Evolutionary conservation across 2,329 filamentous ascomycete genomes (phyloP), one percentile per base, ranked within the genome.

Genomic region (Alternaria arborescens): DNA sequence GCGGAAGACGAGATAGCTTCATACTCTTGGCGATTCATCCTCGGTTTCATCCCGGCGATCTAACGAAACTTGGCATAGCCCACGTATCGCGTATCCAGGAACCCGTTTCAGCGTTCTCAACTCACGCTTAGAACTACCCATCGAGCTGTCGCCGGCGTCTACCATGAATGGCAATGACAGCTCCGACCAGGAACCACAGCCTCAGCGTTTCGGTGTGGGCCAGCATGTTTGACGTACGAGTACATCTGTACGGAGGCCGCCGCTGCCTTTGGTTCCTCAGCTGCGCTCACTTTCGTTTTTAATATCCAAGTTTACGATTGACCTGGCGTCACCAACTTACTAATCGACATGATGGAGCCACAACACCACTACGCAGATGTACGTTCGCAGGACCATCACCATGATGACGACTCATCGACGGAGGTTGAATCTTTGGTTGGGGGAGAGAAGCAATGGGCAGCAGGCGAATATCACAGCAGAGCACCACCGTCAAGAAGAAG

Each of bases 361-460:
- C 64, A 70, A 61, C 73, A 75, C 56, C 62, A 71, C 11, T 77
- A 77, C 62, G 69, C 71, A 55, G 64, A 74, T 44, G 63, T 77
- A 34, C 65, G 61, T 8, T 55, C 61, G 12, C 59, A 66, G 16
- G 71, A 73, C 40, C 60, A 73, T 43, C 62, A 68, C 46, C 64
- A 72, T 38, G 72, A 75, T 32, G 71, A 74, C 56, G 71, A 73
- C 51, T 76, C 74, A 18, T 73, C 71, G 14, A 77, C 74, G 3
- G 74, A 77, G 52, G 74, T 77, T 3, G 74, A 76, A 50, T 75
- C 72, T 2, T 60, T 77, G 1, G 67, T 73, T 14, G 74, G 71
- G 20, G 62, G 58, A 41, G 71, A 74, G 53, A 77, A 75, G 58
- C 61, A 68, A 43, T 74, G 72, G 71, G 52, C 52, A 22, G 12